Conservation (phyloP, 2,329 filamentous ascomycete species). For the Arthroderma sp. region DNA sequence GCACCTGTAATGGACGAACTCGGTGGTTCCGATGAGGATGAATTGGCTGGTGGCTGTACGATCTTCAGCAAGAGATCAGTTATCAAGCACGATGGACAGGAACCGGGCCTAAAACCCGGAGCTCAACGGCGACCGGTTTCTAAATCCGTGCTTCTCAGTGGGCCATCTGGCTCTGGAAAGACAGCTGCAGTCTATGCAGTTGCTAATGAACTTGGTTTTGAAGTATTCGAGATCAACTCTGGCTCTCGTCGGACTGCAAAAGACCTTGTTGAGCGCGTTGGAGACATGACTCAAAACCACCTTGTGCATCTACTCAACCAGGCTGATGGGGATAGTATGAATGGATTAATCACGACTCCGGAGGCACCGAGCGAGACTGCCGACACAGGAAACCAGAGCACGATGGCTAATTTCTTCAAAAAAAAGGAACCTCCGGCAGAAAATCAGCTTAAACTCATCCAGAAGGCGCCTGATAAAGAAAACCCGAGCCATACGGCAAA, state of each 20-base stretch:
- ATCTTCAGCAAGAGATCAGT: constrained; percentile 25
- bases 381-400: constrained; percentile 60
- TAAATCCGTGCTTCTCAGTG: constrained; percentile 73
- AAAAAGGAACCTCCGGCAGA: constrained; percentile 32
- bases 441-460: constrained; percentile 16
- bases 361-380: constrained; percentile 18
- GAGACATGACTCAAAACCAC: constrained; percentile 95
- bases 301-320: constrained; percentile 50
- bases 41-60: constrained; percentile 28
- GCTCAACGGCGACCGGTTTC: constrained; percentile 42
- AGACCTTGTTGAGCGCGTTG: constrained; percentile 81
- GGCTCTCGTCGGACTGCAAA: constrained; percentile 72
- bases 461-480: constrained; percentile 10
- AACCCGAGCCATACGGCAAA: constrained; percentile 10
- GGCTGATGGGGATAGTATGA: constrained; percentile 25
- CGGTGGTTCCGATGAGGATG: constrained; percentile 38
- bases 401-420: constrained; percentile 68
- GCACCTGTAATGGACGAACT: constrained; percentile 55
- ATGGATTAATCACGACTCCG: background rate
- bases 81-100: constrained; percentile 28
- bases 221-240: constrained; percentile 88
- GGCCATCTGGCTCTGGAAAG: constrained; percentile 82
- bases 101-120: constrained; percentile 20
- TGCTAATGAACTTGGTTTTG: constrained; percentile 81
- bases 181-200: constrained; percentile 85